These are phyloP conservation scores for Globisporangium emineosum DNA, from an alignment of 352 stramenopile species.

Conservation along the genomic window DNA sequence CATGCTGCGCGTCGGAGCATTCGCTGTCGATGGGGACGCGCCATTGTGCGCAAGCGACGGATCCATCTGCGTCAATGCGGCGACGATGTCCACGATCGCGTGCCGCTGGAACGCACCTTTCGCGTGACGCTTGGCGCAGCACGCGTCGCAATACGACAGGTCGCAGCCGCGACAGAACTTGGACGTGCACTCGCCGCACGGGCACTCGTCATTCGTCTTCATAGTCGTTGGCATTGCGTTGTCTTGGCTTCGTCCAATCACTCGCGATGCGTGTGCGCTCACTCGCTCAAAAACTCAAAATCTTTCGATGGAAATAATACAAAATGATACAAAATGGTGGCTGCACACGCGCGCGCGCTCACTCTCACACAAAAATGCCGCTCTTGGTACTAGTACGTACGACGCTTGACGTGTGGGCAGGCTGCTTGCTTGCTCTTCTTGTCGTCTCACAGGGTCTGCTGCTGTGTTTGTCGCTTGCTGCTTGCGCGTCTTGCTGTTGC, in stretches of 20 bases:
- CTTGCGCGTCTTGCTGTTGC: background rate
- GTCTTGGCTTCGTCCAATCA: too few relatives aligned
- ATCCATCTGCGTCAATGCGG: background rate
- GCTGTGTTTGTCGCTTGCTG: background rate
- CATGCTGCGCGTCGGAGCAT: constrained; percentile 9
- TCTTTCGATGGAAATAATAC: constrained; percentile 5
- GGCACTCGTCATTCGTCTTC: constrained; percentile 16
- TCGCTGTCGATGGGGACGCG: constrained; percentile 6
- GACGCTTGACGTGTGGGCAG: background rate
- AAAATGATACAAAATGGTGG: constrained; percentile 8
- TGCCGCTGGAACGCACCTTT: constrained; percentile 40
- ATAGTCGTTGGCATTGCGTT: too few relatives aligned
- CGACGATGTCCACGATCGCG: constrained; percentile 14
- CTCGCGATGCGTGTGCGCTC: background rate
- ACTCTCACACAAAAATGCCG: background rate
- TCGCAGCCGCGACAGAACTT: constrained; percentile 28
- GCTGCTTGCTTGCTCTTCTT: background rate
- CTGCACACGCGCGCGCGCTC: background rate
- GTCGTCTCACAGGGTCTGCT: background rate
- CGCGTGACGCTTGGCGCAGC: constrained; percentile 26
- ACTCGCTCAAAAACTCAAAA: background rate
- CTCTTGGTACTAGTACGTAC: too few relatives aligned
- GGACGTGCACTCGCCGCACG: constrained; percentile 21
- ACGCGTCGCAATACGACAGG: constrained; percentile 33
- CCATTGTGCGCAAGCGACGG: background rate